Evolutionary conservation across 306 rosid species (phyloP).

Genomic region (Vicia faba): DNA sequence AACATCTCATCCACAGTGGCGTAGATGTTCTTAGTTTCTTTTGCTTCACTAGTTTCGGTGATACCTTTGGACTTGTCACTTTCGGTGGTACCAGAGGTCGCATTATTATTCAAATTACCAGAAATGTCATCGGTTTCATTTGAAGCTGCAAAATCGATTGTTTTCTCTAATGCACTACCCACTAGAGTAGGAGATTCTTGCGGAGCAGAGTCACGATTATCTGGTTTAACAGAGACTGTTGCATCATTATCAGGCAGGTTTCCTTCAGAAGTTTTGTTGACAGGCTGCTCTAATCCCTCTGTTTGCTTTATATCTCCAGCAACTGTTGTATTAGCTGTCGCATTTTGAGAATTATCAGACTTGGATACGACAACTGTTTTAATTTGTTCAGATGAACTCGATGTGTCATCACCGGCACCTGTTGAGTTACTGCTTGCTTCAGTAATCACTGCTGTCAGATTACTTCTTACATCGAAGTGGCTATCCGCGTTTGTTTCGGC

Average conservation of each 20-base stretch:
- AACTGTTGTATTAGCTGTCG: conserved; percentile 29
- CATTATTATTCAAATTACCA: conserved; percentile 38
- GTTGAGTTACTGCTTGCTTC: conserved; percentile 43
- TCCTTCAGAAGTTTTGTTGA: conserved; percentile 38
- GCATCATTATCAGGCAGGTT: conserved; percentile 42
- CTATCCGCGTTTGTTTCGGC: conserved; percentile 34
- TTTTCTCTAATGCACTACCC: conserved; percentile 39
- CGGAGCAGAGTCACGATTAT: conserved; percentile 38
- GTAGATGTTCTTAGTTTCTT: conserved; percentile 34
- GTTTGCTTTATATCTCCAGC: conserved; percentile 39
- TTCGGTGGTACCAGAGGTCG: conserved; percentile 42
- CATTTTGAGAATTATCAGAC: conserved; percentile 39
- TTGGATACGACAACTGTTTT: conserved; percentile 23
- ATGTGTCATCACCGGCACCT: conserved; percentile 21
- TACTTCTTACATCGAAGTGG: conserved; percentile 44
- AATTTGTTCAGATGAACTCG: conserved; percentile 48
- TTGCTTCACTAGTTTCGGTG: conserved; percentile 35
- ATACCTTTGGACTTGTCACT: conserved; percentile 45
- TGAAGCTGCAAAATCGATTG: conserved; percentile 32
- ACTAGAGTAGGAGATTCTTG: conserved; percentile 45
- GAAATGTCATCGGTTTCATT: conserved; percentile 42
- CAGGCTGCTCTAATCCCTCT: conserved; percentile 40
- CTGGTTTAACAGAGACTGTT: conserved; percentile 35
- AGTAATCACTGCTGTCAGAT: conserved; percentile 31
- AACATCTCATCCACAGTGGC: conserved; percentile 47